Conservation (phyloP, 495 filamentous ascomycete genomes). For the Neurospora hispaniola region DNA sequence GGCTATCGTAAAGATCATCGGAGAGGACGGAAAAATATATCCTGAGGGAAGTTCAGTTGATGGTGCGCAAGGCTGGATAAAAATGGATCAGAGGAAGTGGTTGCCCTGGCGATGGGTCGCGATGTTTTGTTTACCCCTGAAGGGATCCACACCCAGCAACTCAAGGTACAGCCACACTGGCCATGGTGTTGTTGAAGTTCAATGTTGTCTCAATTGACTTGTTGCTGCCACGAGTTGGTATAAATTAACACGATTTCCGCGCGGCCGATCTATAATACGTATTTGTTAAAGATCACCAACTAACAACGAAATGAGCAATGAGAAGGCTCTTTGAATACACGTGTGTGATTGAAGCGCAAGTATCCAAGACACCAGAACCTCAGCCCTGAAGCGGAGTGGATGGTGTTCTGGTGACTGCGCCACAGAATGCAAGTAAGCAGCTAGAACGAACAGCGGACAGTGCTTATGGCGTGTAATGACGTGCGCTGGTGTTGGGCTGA, state of each 20-base stretch:
- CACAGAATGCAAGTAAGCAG: background rate
- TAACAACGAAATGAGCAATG: background rate
- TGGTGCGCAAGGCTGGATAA: background rate
- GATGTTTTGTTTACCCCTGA: background rate
- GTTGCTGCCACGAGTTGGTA: background rate
- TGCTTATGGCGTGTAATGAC: background rate
- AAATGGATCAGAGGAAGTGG: background rate
- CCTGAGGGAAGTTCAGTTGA: background rate
- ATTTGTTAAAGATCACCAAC: background rate
- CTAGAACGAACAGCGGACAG: background rate
- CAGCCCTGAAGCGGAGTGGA: background rate
- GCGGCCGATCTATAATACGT: background rate
- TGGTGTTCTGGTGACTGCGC: background rate
- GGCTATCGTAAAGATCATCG: background rate
- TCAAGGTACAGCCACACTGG: background rate
- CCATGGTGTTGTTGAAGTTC: background rate
- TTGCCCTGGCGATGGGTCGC: background rate
- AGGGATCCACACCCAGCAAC: background rate
- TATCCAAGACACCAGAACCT: background rate
- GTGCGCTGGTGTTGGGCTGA: background rate
- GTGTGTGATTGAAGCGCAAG: background rate
- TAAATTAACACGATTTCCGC: background rate
- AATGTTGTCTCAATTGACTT: background rate
- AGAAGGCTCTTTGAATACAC: background rate
- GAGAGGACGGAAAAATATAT: background rate